Base-by-base conservation (phyloP, 208 protist genomes). In the Leishmania martiniquensis region DNA sequence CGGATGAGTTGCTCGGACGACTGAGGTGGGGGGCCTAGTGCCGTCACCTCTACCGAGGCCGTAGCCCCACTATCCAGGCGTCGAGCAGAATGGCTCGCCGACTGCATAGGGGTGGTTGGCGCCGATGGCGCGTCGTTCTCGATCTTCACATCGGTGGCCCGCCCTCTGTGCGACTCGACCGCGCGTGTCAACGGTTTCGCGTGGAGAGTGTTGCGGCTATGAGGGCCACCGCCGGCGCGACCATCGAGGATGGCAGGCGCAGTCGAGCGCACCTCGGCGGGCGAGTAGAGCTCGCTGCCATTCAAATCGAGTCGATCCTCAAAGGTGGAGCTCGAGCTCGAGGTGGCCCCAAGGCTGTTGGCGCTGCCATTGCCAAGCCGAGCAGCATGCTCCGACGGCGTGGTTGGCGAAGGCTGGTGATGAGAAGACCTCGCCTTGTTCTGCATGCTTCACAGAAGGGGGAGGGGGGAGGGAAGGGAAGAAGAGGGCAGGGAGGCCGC, bases 131-230 rank as follows among this genome's bases (percentile, higher is more conserved):
- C n/a, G 32, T 52, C 54, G 25, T 39, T n/a, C 51, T 76, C 79
- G 42, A 78, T 75, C n/a, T 59, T 67, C 73, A 78, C 72, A n/a
- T 78, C 79, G 49, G 70, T 73, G 51, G 12, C 65, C 12, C 42
- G 65, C 10, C 20, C 65, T 32, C 12, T 49, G 65, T 20, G 7
- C 49, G 65, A 47, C 25, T 2, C 7, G 0, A 49, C 6, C 37
- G 65, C 42, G n/a, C 25, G 44, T 47, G 65, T 25, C 20, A 69
- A 34, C 39, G 68, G 45, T 22, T 49, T 62, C n/a, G 45, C 10
- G 25, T 34, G 44, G 44, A 15, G 39, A 9, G 37, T 49, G 57
- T 34, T 71, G 47, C 51, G 67, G 34, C 34, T 4, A 7, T 39
- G 72, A 22, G 13, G 29, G 4, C 9, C 34, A 37, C 22, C n/a